phyloP scores from a whole-genome alignment of 2,329 filamentous ascomycete species.

The Aspergillus hortae region DNA sequence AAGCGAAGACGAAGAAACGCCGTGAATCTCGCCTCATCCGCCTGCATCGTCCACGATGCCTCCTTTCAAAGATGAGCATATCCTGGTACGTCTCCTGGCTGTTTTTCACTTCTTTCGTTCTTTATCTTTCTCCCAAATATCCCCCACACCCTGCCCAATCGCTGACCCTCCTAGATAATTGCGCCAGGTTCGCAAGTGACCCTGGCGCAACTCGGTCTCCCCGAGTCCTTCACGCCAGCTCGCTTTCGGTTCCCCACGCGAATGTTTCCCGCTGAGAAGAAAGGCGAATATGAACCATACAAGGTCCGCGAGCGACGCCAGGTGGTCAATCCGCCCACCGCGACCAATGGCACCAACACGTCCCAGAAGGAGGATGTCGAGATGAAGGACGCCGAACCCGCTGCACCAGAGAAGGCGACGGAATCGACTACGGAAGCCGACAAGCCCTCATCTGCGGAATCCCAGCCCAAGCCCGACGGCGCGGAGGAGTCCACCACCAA shows the following conservation, averaged over 20 bases:
- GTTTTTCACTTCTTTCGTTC: not conserved
- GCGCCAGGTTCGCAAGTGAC: conserved; percentile 77
- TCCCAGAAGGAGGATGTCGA: conserved; percentile 38
- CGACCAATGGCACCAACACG: conserved; percentile 25
- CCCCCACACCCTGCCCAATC: not conserved
- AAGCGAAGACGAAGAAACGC: conserved; percentile 14
- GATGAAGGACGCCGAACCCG: conserved; percentile 42
- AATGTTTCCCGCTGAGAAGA: conserved; percentile 81
- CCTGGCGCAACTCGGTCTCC: conserved; percentile 83
- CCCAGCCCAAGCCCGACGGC: conserved; percentile 19
- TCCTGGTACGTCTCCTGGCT: conserved; percentile 38
- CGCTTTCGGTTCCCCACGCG: conserved; percentile 80
- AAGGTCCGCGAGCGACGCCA: conserved; percentile 60
- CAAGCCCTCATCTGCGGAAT: not conserved
- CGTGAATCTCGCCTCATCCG: conserved; percentile 9
- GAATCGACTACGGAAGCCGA: conserved; percentile 11
- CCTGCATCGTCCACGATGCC: conserved; percentile 37
- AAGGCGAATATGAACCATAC: conserved; percentile 76
- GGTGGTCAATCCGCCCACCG: conserved; percentile 17
- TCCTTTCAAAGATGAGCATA: conserved; percentile 52
- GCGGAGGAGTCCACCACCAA: conserved; percentile 28
- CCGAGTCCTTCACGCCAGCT: conserved; percentile 89
- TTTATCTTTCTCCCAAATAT: not conserved
- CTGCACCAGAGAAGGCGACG: conserved; percentile 15
- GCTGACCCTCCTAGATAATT: conserved; percentile 40